These are phyloP conservation scores for Mesembryanthemum crystallinum DNA, from an alignment of 148 eudicot species.

Conservation along the genomic window DNA sequence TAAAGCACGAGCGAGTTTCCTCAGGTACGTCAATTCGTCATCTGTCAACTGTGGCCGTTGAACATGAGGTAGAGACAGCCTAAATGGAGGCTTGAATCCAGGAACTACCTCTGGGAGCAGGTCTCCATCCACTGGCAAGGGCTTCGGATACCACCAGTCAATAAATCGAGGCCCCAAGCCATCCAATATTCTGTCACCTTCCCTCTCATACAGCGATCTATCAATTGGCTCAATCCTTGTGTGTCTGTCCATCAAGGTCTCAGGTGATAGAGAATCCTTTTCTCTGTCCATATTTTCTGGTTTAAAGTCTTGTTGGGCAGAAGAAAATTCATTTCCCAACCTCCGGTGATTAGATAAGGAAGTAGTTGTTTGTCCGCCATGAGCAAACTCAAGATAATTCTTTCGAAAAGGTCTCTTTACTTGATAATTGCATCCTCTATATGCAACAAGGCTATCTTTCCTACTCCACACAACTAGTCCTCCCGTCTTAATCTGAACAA, in stretches of 20 bases:
- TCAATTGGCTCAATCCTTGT: slow-evolving; percentile 24
- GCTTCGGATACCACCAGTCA: slow-evolving; percentile 98
- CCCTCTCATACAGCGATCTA: slow-evolving; percentile 73
- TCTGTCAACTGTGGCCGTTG: slow-evolving; percentile 56
- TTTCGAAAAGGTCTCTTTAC: slow-evolving; percentile 16
- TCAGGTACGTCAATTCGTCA: slow-evolving; percentile 80
- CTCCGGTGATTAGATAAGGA: slow-evolving; percentile 18
- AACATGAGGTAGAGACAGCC: slow-evolving; percentile 64
- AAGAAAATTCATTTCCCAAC: background rate
- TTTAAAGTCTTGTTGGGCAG: background rate
- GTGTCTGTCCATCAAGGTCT: slow-evolving; percentile 21
- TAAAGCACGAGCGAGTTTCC: slow-evolving; percentile 76
- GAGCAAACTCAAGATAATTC: slow-evolving; percentile 4
- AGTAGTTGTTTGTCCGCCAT: slow-evolving; percentile 20
- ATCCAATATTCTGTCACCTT: slow-evolving; percentile 83
- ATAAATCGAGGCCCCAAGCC: slow-evolving; percentile 92
- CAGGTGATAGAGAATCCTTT: slow-evolving; percentile 18
- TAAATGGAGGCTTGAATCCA: slow-evolving; percentile 73
- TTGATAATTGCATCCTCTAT: slow-evolving; percentile 66
- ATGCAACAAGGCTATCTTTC: slow-evolving; percentile 76
- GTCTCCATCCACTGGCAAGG: slow-evolving; percentile 91
- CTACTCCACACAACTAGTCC: slow-evolving; percentile 89
- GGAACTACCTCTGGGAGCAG: slow-evolving; percentile 77
- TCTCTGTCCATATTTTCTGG: slow-evolving; percentile 14
- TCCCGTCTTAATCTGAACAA: slow-evolving; percentile 75